Evolutionary conservation across 257 asterid genomes (phyloP).

Genomic region (Fraxinus quadrangulata): DNA sequence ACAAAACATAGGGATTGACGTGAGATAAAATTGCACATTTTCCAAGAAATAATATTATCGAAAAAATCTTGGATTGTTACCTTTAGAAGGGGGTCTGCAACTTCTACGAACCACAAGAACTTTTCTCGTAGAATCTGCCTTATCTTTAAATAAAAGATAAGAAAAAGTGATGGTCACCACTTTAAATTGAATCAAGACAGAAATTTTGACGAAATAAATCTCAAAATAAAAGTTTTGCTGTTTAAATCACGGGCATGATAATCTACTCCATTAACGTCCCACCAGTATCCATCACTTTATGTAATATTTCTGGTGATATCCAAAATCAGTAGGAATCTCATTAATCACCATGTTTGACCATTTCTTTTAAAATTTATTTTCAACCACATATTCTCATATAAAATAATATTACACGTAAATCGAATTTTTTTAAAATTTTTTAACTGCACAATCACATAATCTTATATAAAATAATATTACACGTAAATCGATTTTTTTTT

Average conservation of each 20-base stretch:
- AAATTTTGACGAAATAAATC: neutral
- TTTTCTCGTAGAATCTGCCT: slow-evolving; percentile 21
- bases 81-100: slow-evolving; percentile 5
- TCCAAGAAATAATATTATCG: neutral
- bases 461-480: too few species aligned
- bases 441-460: too few species aligned
- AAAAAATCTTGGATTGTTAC: neutral
- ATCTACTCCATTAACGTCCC: slow-evolving; percentile 35
- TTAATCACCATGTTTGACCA: neutral
- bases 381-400: too few species aligned
- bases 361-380: too few species aligned
- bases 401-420: too few species aligned
- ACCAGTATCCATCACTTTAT: slow-evolving; percentile 46
- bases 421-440: too few species aligned
- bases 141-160: slow-evolving; percentile 32
- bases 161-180: neutral
- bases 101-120: slow-evolving; percentile 3
- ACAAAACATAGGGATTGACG: neutral
- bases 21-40: neutral
- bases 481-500: too few species aligned
- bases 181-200: neutral
- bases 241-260: slow-evolving; percentile 17
- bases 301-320: slow-evolving; percentile 37
- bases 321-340: slow-evolving; percentile 37
- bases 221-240: neutral